Evolutionary conservation across 2,329 filamentous ascomycete genomes (phyloP), one percentile per base, ranked within the genome.

Genomic region (Colletotrichum kahawae): DNA sequence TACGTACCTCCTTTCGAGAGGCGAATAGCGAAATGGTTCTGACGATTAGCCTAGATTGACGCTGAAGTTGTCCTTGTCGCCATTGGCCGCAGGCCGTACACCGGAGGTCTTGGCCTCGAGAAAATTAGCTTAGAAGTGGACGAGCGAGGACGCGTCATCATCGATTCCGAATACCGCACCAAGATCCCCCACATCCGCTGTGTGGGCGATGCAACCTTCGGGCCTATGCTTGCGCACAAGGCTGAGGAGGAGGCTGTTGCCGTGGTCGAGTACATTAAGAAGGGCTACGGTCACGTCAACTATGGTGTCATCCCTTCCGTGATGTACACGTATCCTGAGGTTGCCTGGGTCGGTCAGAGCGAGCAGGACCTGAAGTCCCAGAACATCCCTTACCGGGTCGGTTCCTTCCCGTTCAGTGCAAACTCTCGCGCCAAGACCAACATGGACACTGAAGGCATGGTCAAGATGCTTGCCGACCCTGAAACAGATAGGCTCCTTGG

Each of bases 361-460:
- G 97, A 99, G 90, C 94, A 96, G 84, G 97, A 99, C 80, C 90
- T 99, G 78, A 98, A 98, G 91, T 92, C 92, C 79, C 91, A 93
- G 77, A 95, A 95, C 78, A 92, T 98, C 82, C 95, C 97, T 83
- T 99, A 98, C 92, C 95, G 95, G 82, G 89, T 96, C 82, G 97
- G 97, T 84, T 94, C 91, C 66, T 99, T 99, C 92, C 97, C 97
- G 80, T 99, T 99, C 91, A 94, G 93, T 83, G 97, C 97, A 88
- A 99, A 99, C 92, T 98, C 95, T 75, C 94, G 97, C 84, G 97
- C 97, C 81, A 99, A 98, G 94, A 99, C 97, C 83, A 99, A 98
- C 90, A 90, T 97, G 79, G 97, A 99, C 84, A 95, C 95, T 43
- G 97, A 99, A 74, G 97, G 97, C 80, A 88, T 98, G 85, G 97